Base-by-base conservation (phyloP, 2,329 filamentous ascomycete species). In the Cryoendolithus antarcticus region DNA sequence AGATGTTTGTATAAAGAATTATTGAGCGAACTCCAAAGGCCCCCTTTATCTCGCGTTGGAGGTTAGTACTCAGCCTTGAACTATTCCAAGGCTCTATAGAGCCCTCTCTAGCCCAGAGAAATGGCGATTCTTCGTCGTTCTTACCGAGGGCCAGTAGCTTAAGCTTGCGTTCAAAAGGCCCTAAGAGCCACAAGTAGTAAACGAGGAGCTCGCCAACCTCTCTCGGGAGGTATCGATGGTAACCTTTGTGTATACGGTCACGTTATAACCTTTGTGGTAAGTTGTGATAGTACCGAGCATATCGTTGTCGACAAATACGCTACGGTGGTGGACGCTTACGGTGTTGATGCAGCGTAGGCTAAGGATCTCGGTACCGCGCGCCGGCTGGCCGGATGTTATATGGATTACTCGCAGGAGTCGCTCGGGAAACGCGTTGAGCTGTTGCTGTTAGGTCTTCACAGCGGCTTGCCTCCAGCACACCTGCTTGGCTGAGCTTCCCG, bases 191-290 rank as follows among this genome's bases (percentile, higher is more conserved):
- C 1, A 48, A 35, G 34, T 48, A 48, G 32, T 39, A 50, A 2
- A 50, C 36, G 4, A 42, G 21, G 4, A 42, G 31, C 35, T 51
- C 42, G 12, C 48, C 41, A 4, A 49, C 45, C 38, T 45, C 42
- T 5, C 13, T 9, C 5, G 43, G 40, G 3, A 50, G 15, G 32
- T 50, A 51, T 10, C 47, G 43, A 35, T 51, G 39, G 34, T 51
- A 9, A 49, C 41, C 35, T 49, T 51, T 4, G 27, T 32, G n/a
- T 35, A 28, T 9, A 40, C 44, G n/a, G 30, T 48, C 13, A 40
- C 35, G 11, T 32, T 38, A 24, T 45, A 44, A 19, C 41, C 42
- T 30, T 50, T 51, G 32, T 48, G 39, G 39, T 49, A 51, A 6
- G 30, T 21, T 4, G 47, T 51, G 2, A 50, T 46, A 4, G 35